Evolutionary conservation across 2,329 filamentous ascomycete species (phyloP), one percentile per base, ranked within the genome.

Genomic region (Talaromyces sp.): DNA sequence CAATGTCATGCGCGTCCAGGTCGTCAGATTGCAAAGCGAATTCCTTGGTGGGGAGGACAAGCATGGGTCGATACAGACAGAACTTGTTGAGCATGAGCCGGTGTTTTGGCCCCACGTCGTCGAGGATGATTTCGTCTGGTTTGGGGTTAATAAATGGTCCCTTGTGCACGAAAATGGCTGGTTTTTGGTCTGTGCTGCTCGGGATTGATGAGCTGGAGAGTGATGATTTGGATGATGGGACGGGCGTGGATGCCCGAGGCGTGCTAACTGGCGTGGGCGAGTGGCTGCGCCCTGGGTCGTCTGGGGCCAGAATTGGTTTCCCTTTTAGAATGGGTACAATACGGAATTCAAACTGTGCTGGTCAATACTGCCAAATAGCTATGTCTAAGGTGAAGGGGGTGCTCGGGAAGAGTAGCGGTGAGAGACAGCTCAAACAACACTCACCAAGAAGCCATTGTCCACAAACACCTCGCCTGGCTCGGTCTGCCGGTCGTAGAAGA

Each of bases 21-120:
- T 72, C 68, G 29, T 77, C 62, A n/a, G 60, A 59, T 21, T 63
- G 62, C n/a, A 63, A 24, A 1, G 68, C 69, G 60, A 75, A 78
- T 1, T 73, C 67, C 7, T 67, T 69, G 7, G 77, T 78, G 52
- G 75, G 74, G 29, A 77, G 67, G 3, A 77, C 71, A 48, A 75
- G 61, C 61, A 64, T 71, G 29, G 82, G 72, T 24, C 67, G 62
- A 52, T 68, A 68, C 6, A 68, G 60, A 38, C 64, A 66, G 60
- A 60, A 69, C 50, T 67, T 69, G 57, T 69, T 69, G 19, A 69
- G 53, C 51, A 68, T 58, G 11, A 69, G 62, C n/a, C 62, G 61
- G 54, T 69, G 67, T 26, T 60, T 57, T 6, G 57, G 50, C 10
- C 66, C 66, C 38, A 68, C 61, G 38, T 56, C 24, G 38, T 61